These are phyloP conservation scores for Adansonia digitata DNA, from an alignment of 345 rosid species.

Conservation along the genomic window DNA sequence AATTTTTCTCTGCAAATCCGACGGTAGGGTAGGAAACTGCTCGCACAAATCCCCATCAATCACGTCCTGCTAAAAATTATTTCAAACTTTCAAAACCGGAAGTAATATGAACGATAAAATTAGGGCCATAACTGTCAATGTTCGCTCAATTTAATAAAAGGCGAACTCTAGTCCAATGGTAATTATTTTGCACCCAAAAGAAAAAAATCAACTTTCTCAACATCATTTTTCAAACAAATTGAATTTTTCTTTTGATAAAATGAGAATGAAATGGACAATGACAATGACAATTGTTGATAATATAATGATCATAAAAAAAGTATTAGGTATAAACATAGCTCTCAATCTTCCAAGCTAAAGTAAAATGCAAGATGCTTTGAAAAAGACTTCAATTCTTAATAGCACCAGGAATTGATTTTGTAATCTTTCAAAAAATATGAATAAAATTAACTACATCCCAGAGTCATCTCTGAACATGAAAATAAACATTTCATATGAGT, in stretches of 20 bases:
- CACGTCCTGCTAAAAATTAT: conserved; percentile 71
- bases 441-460: neutral
- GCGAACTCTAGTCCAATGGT: neutral
- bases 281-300: neutral
- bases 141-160: neutral
- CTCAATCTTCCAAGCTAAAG: neutral
- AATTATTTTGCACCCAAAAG: neutral
- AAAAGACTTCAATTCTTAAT: neutral
- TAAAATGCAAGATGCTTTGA: neutral
- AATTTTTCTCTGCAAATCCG: conserved; percentile 85
- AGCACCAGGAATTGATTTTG: neutral
- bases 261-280: neutral
- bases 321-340: neutral
- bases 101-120: neutral
- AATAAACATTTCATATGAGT: neutral
- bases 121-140: neutral
- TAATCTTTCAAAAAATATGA: neutral
- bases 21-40: conserved; percentile 88
- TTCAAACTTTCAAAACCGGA: conserved; percentile 11
- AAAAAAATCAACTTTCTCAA: neutral
- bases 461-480: too few species aligned
- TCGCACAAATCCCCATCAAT: conserved; percentile 97
- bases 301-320: neutral
- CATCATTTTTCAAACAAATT: neutral
- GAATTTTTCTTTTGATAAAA: neutral